Base-by-base conservation (phyloP, 164 flowering plant genomes). In the Vitis rupestris region DNA sequence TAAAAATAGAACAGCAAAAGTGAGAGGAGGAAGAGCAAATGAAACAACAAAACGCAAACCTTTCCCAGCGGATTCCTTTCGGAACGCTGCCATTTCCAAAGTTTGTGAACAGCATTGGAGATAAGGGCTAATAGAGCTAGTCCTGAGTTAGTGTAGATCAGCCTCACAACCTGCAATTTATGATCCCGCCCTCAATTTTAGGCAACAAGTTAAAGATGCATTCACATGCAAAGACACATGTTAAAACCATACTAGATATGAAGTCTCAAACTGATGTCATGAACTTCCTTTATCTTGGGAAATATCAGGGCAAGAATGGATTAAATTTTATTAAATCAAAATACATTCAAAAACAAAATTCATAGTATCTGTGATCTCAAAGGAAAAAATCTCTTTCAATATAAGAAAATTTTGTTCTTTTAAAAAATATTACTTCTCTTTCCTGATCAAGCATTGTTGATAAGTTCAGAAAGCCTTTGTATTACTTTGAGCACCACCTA, bases 31-130 rank as follows among this genome's bases (percentile, higher is more conserved):
- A 0, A 53, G 60, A 64, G 44, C 11, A 13, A 8, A 60, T 17
- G 10, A 52, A 17, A 31, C 54, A 50, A 9, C 17, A 55, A 23
- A 66, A 66, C 53, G 1, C 64, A 48, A 50, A 88, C 93, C 88
- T 89, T 89, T 16, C 83, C 91, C 56, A 75, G 61, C 11, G 86
- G 87, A 70, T 84, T 86, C 50, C 83, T 72, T 60, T 89, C 94
- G 63, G 70, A 78, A 11, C 90, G 85, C 69, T 80, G 87, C 94
- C 91, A 89, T 75, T 86, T 89, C 94, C 94, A 89, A n/a, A 89
- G 83, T 66, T 83, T 85, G 68, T 89, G 94, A 51, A 82, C 77
- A 4, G 87, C 94, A 84, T 80, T 87, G 30, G 89, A 81, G 3
- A 73, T 81, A 65, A 87, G 86, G 50, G 90, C 90, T 71, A 89